Base-by-base conservation (phyloP, 2,329 filamentous ascomycete genomes). In the Penicillium sp. region DNA sequence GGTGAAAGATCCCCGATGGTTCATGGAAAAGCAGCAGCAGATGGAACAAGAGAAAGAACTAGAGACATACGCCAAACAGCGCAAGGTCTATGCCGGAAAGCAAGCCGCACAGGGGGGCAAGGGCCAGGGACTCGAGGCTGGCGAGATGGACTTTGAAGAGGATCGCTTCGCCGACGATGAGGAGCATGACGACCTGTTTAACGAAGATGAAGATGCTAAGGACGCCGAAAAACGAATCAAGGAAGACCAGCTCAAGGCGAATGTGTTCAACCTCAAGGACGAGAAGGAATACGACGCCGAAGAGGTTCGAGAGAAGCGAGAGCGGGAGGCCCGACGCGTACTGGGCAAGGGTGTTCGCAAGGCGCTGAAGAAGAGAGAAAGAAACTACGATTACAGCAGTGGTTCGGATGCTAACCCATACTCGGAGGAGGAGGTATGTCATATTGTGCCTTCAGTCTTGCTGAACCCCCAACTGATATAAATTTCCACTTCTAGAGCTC, bases 101-200 rank as follows among this genome's bases (percentile, higher is more conserved):
- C 73, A 76, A 43, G 77, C 75, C 24, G 71, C 73, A 22, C 72
- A 77, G 24, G 75, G 76, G 52, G 74, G 73, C 14, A 66, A 73
- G 38, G 27, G 54, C 68, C 76, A 76, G 44, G 80, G 82, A 46
- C 77, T 83, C 32, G 86, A 88, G 67, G 82, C 79, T 3, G 84
- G 86, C 55, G 85, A 86, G 62, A 82, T 89, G 63, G 86, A 89
- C 66, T 88, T 86, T 63, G 84, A 88, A 60, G 84, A 87, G 61
- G 86, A 88, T 64, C 79, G 85, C 65, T 97, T 97, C 68, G 90
- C 92, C 62, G 90, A 96, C 66, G 91, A 95, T 65, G 91, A 96
- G 67, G 91, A 95, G 69, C 85, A 89, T 21, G 83, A 86, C 52
- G 71, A 88, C 40, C 83, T 91, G 48, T 91, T 94, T 62, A 90